Evolutionary conservation across 352 stramenopile species (phyloP), one percentile per base, ranked within the genome.

Genomic region (Blastocystis sp.): DNA sequence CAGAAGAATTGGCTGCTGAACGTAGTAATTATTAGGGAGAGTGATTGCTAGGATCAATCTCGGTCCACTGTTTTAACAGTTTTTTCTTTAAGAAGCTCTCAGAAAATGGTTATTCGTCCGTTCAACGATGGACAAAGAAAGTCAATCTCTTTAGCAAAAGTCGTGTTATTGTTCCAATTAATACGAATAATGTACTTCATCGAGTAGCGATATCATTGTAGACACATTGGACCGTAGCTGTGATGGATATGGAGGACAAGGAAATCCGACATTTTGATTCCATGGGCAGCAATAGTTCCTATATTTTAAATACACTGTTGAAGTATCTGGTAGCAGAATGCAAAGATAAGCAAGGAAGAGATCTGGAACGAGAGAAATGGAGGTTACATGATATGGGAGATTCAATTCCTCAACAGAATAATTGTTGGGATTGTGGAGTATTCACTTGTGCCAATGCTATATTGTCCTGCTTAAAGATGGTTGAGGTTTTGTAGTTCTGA

Each of bases 11-110:
- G 29, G 71, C 71, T 37, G 12, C n/a, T 14, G 27, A 27, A 16
- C 24, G 32, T 57, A 16, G 7, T 5, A 65, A 49, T 21, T 19
- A 19, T 16, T 42, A 54, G 32, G 14, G 59, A n/a, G 21, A 69
- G n/a, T 35, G 12, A 69, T n/a, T 69, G 59, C 3, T 46, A 46
- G 39, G 39, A 46, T 46, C 39, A 9, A 46, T 32, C 6, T 61
- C 54, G 6, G 56, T 86, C 35, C 88, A 90, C 58, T 78, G 86
- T 43, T 90, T 90, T 65, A 88, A 71, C 16, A 88, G 81, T 21
- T 89, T 90, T 78, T 90, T 90, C 78, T 90, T 89, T 56, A 90
- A 88, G 19, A 90, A 90, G 66, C 73, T 90, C 29, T 66, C 43
- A 43, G 69, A 89, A 80, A 83, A 29, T 73, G 65, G 65, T 9